Conservation (phyloP, 257 asterid genomes). For the Paulownia fortunei region DNA sequence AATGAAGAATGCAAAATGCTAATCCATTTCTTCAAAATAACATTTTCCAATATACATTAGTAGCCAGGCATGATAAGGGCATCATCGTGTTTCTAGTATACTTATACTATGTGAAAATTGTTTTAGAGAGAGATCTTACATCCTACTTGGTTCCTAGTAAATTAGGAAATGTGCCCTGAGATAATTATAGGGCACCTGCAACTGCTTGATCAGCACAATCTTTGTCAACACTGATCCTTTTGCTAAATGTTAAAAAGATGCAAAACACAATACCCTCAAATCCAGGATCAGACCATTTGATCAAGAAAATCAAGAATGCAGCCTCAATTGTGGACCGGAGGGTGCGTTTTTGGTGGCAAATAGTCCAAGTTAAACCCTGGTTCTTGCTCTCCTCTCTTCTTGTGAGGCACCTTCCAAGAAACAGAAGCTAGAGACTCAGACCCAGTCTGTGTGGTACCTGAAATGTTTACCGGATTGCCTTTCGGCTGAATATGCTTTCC, state of each 20-base stretch:
- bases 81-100: constrained; percentile 23
- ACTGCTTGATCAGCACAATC: constrained; percentile 10
- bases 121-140: not conserved
- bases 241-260: not conserved
- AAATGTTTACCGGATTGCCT: not conserved
- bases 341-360: constrained; percentile 81
- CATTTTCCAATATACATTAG: constrained; percentile 27
- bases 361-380: constrained; percentile 77
- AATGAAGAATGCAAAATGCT: constrained; percentile 7
- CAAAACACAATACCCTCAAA: not conserved
- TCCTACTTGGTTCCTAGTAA: not conserved
- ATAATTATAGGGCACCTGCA: not conserved
- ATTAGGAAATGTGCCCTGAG: not conserved
- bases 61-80: constrained; percentile 8
- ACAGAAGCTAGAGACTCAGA: constrained; percentile 36
- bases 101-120: constrained; percentile 7
- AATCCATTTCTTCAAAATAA: constrained; percentile 12
- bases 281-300: not conserved
- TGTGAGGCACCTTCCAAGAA: constrained; percentile 62
- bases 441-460: not conserved
- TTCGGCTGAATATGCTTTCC: constrained; percentile 2
- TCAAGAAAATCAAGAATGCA: not conserved
- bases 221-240: not conserved
- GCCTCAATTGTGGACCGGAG: constrained; percentile 56
- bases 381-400: constrained; percentile 52